These are phyloP conservation scores for Perkinsus marinus DNA, from an alignment of 169 alveolate species.

Conservation along the genomic window DNA sequence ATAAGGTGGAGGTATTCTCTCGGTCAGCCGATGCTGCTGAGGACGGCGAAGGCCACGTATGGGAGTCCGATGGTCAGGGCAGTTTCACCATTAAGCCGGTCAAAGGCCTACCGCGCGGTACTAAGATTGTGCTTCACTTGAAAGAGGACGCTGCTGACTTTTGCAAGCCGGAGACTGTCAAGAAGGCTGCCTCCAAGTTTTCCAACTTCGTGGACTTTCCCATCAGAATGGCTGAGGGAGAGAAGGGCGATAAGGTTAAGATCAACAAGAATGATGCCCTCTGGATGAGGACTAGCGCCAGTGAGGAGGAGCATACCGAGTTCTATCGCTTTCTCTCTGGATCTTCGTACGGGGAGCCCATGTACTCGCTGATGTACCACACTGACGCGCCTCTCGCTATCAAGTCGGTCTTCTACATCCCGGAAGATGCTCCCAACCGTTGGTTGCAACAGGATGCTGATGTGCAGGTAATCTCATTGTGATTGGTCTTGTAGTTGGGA, in stretches of 20 bases:
- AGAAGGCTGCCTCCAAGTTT: conserved; percentile 61
- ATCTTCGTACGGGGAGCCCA: conserved; percentile 59
- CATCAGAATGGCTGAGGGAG: conserved; percentile 37
- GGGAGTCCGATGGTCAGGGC: conserved; percentile 53
- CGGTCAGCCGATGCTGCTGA: conserved; percentile 48
- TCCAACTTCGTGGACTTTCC: conserved; percentile 72
- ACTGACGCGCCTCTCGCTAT: conserved; percentile 86
- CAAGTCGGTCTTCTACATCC: conserved; percentile 51
- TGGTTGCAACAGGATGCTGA: conserved; percentile 50
- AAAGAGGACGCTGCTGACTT: conserved; percentile 66
- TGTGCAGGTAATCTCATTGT: conserved; percentile 42
- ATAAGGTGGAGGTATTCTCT: conserved; percentile 66
- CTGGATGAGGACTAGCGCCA: conserved; percentile 67
- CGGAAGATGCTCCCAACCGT: conserved; percentile 77
- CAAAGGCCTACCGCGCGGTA: conserved; percentile 64
- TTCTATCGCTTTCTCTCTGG: conserved; percentile 58
- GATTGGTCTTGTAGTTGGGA: no score
- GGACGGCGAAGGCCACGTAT: conserved; percentile 62
- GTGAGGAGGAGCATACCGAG: conserved; percentile 75
- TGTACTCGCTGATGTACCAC: conserved; percentile 61
- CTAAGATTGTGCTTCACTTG: conserved; percentile 70
- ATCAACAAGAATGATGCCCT: conserved; percentile 57
- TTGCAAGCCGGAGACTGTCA: conserved; percentile 49
- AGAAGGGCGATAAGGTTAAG: conserved; percentile 44
- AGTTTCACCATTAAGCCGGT: conserved; percentile 34